phyloP scores from a whole-genome alignment of 768 basidiomycete species.

The Psilocybe subaeruginosa region DNA sequence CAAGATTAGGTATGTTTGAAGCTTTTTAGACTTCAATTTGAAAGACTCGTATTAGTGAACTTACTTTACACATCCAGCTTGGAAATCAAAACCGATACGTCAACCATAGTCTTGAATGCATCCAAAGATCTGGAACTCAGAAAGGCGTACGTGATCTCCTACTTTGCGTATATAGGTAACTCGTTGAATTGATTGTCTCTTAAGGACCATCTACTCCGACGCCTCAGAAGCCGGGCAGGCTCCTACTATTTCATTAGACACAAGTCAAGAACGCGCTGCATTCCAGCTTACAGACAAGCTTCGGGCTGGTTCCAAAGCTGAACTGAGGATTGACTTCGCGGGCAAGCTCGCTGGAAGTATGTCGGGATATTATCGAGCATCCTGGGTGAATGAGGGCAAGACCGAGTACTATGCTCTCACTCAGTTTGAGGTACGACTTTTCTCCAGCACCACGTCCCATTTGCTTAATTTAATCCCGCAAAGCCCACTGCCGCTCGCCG shows the following conservation, averaged over 20 bases:
- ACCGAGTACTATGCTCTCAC: constrained; percentile 78
- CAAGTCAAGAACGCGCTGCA: constrained; percentile 65
- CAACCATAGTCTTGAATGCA: constrained; percentile 66
- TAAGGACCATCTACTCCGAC: constrained; percentile 55
- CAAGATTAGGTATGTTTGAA: constrained; percentile 58
- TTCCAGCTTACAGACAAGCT: constrained; percentile 60
- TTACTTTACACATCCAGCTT: constrained; percentile 36
- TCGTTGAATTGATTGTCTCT: too few species aligned
- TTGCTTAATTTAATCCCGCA: neutral
- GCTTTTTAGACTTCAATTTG: neutral
- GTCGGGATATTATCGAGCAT: constrained; percentile 83
- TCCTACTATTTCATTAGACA: constrained; percentile 57
- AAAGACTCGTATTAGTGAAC: neutral
- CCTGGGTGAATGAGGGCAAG: constrained; percentile 64
- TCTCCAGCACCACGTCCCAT: neutral
- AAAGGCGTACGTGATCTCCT: constrained; percentile 40
- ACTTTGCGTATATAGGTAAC: too few species aligned
- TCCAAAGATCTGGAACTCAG: constrained; percentile 56
- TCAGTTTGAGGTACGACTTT: constrained; percentile 73
- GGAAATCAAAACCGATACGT: constrained; percentile 63
- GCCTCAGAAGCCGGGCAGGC: constrained; percentile 50
- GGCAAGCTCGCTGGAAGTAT: constrained; percentile 70
- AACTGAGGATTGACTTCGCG: constrained; percentile 68
- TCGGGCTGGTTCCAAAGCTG: constrained; percentile 70
- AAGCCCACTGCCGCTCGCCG: constrained; percentile 81